Evolutionary conservation across 805 yeast species (phyloP), one percentile per base, ranked within the genome.

Genomic region (Teunomyces tritomae): DNA sequence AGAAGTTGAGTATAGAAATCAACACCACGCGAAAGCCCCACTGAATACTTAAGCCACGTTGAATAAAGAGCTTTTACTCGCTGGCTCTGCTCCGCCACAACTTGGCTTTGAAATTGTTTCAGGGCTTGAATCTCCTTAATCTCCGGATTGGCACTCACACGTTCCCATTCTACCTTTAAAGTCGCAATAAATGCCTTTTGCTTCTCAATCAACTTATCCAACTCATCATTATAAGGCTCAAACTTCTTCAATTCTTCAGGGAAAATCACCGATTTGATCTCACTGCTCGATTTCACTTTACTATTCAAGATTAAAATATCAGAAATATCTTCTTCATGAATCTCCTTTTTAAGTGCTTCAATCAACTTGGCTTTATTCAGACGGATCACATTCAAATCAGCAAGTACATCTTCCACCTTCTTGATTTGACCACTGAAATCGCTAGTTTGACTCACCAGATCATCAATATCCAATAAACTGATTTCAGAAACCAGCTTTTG

Each of bases 251-350:
- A 68, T 62, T 89, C 96, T 48, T 79, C 77, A 13, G 82, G 78
- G 61, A 91, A 90, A 13, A 73, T 73, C 28, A 69, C 65, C 8
- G 76, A 70, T 53, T 75, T 76, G 49, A 82, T 73, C 49, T 85
- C 90, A 39, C 78, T 74, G 6, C 80, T 81, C 4, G 81, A 69
- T 33, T 76, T 77, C 39, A 79, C 76, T 50, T 79, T 81, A 50
- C 74, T 68, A 60, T 87, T 85, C 53, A 84, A 70, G 7, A 92
- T 78, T 28, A 92, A 72, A 9, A 84, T 71, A 45, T 85, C 83
- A 0, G 96, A 85, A 43, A 90, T 89, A 61, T 92, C 97, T 66
- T 92, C 98, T 10, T 77, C 74, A 57, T 84, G 94, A 29, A 87
- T 83, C 42, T 79, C 78, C 5, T 72, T 76, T 59, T 89, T 89